Percentiles rank a stretch among this genome's conserved stretches.
Evolutionary conservation across 2,329 filamentous ascomycete species (phyloP).

Genomic region (Westerdykella aurantiaca): DNA sequence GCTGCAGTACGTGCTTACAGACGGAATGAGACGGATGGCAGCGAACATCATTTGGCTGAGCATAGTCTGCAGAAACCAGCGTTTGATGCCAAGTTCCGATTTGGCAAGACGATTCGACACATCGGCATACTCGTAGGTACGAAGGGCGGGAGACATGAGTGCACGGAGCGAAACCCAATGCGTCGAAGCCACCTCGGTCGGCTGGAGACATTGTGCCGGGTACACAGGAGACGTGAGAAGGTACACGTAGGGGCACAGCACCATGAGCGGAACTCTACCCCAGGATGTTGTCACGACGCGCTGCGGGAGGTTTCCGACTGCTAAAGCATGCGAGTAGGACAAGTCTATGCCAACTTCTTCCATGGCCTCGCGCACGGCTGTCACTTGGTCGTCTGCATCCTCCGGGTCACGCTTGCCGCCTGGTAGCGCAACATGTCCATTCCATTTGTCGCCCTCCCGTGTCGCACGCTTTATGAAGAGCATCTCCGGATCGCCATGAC

Average conservation of each 20-base stretch:
- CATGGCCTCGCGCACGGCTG: constrained; percentile 57
- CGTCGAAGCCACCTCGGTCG: constrained; percentile 61
- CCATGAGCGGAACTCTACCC: constrained; percentile 63
- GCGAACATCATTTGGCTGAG: constrained; percentile 64
- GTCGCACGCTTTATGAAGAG: constrained; percentile 66
- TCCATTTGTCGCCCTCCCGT: constrained; percentile 62
- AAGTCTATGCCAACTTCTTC: constrained; percentile 64
- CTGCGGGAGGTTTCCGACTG: constrained; percentile 59
- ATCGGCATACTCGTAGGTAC: constrained; percentile 59
- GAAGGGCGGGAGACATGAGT: constrained; percentile 54
- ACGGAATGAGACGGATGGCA: constrained; percentile 57
- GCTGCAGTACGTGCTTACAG: constrained; percentile 55
- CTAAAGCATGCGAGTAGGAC: constrained; percentile 41
- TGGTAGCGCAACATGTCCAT: constrained; percentile 61
- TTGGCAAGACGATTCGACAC: constrained; percentile 57
- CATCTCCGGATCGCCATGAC: constrained; percentile 60
- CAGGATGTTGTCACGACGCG: constrained; percentile 61
- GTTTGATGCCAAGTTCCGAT: constrained; percentile 50
- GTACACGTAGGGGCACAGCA: constrained; percentile 64
- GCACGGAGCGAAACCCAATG: constrained; percentile 63
- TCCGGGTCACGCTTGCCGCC: constrained; percentile 62
- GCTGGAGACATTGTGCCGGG: constrained; percentile 57
- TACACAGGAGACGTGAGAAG: constrained; percentile 53
- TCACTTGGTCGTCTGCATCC: constrained; percentile 57
- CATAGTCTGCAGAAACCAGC: constrained; percentile 50